Conservation (phyloP, 2,329 filamentous ascomycete genomes). For the Ambrosiella xylebori region DNA sequence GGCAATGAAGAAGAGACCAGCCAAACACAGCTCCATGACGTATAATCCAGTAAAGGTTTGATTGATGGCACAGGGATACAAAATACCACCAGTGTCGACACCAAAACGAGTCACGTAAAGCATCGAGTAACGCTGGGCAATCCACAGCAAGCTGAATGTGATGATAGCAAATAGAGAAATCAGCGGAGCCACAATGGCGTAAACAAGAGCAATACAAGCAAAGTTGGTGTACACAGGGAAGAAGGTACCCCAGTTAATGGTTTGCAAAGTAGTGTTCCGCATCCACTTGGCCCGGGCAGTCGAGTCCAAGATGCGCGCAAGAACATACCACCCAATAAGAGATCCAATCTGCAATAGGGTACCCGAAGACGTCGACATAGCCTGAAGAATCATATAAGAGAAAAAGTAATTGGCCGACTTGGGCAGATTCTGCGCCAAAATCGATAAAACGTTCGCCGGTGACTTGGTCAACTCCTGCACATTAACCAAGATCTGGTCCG, state of each 20-base stretch:
- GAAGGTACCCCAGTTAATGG: slow-evolving; percentile 78
- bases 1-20: slow-evolving; percentile 77
- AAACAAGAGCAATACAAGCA: slow-evolving; percentile 79
- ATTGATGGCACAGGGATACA: slow-evolving; percentile 86
- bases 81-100: slow-evolving; percentile 76
- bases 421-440: slow-evolving; percentile 65
- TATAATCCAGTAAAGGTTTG: slow-evolving; percentile 92
- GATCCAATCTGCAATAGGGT: slow-evolving; percentile 71
- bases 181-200: slow-evolving; percentile 73
- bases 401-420: slow-evolving; percentile 93
- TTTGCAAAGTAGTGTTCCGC: slow-evolving; percentile 60
- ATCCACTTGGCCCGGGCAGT: slow-evolving; percentile 71
- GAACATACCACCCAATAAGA: slow-evolving; percentile 63
- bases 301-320: slow-evolving; percentile 66
- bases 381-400: slow-evolving; percentile 93
- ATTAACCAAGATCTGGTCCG: slow-evolving; percentile 43
- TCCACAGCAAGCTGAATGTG: slow-evolving; percentile 80
- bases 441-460: slow-evolving; percentile 41
- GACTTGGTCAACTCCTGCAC: slow-evolving; percentile 33
- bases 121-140: slow-evolving; percentile 92
- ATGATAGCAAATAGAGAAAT: slow-evolving; percentile 88
- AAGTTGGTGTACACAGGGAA: slow-evolving; percentile 97
- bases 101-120: slow-evolving; percentile 84
- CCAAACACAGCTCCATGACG: slow-evolving; percentile 78
- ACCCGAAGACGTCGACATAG: slow-evolving; percentile 76